These are phyloP conservation scores for Phalaenopsis aphrodite DNA, from an alignment of 106 monocot species.

Conservation along the genomic window DNA sequence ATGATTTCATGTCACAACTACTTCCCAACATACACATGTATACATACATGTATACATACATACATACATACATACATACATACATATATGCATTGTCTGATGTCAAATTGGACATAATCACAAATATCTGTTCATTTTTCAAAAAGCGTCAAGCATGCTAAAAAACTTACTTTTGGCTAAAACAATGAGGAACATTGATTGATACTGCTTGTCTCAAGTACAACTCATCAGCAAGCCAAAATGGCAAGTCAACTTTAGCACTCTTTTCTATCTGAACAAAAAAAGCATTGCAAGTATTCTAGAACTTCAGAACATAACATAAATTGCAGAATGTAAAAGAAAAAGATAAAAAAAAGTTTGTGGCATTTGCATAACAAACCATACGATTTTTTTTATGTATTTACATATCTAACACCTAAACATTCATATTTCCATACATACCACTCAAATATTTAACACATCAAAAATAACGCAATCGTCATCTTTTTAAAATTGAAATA, in stretches of 20 bases:
- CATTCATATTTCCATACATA: constrained; percentile 7
- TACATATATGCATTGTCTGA: no score
- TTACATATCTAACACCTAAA: no score
- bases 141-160: background rate
- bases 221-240: constrained; percentile 84
- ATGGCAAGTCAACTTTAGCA: constrained; percentile 84
- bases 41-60: no score
- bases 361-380: no score
- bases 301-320: background rate
- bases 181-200: constrained; percentile 62
- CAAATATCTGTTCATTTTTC: background rate
- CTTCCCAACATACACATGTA: no score
- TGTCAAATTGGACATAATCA: background rate
- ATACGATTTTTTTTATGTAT: no score
- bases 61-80: no score
- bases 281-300: background rate
- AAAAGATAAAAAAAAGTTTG: background rate
- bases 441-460: no score
- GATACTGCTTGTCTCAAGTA: constrained; percentile 67
- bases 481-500: no score
- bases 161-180: constrained; percentile 51
- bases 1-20: no score
- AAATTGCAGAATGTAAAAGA: constrained; percentile 2
- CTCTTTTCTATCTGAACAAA: constrained; percentile 61
- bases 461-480: no score